These are phyloP conservation scores for Gremmenia infestans DNA, from an alignment of 2,329 filamentous ascomycete genomes.

Conservation along the genomic window DNA sequence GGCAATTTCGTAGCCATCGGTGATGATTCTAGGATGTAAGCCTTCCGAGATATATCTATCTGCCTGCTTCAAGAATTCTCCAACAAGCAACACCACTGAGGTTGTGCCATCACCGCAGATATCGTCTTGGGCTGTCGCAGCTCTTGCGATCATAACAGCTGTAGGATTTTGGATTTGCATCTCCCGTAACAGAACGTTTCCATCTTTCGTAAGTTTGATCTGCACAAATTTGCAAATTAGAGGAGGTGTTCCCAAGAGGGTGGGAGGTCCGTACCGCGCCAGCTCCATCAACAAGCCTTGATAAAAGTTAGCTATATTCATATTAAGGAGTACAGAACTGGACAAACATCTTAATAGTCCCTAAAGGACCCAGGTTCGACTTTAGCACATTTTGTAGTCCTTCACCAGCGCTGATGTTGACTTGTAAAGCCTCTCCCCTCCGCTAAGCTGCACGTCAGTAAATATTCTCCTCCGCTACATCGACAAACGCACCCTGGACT, in stretches of 20 bases:
- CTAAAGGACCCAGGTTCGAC: slow-evolving; percentile 89
- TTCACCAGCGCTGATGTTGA: slow-evolving; percentile 96
- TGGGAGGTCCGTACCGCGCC: slow-evolving; percentile 50
- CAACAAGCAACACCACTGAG: slow-evolving; percentile 89
- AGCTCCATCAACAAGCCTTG: slow-evolving; percentile 63
- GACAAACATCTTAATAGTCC: slow-evolving; percentile 87
- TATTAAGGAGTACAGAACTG: neutral
- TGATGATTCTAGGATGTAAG: slow-evolving; percentile 94
- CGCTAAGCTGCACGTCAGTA: slow-evolving; percentile 53
- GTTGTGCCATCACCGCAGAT: slow-evolving; percentile 98
- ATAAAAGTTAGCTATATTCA: slow-evolving; percentile 20
- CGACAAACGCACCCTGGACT: slow-evolving; percentile 72
- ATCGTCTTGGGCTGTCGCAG: slow-evolving; percentile 95
- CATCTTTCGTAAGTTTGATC: slow-evolving; percentile 99
- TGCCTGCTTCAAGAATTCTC: slow-evolving; percentile 96
- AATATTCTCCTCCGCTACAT: slow-evolving; percentile 19
- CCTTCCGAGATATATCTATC: slow-evolving; percentile 94
- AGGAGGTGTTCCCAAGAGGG: slow-evolving; percentile 16
- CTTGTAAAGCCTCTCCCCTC: slow-evolving; percentile 90
- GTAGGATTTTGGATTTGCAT: slow-evolving; percentile 99
- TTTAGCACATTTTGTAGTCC: slow-evolving; percentile 91
- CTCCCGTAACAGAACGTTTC: slow-evolving; percentile 75
- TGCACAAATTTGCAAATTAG: slow-evolving; percentile 34
- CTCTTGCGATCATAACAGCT: slow-evolving; percentile 76
- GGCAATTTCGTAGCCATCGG: slow-evolving; percentile 94